Evolutionary conservation across 2,329 filamentous ascomycete species (phyloP).

Genomic region (Hypomyces perniciosus): DNA sequence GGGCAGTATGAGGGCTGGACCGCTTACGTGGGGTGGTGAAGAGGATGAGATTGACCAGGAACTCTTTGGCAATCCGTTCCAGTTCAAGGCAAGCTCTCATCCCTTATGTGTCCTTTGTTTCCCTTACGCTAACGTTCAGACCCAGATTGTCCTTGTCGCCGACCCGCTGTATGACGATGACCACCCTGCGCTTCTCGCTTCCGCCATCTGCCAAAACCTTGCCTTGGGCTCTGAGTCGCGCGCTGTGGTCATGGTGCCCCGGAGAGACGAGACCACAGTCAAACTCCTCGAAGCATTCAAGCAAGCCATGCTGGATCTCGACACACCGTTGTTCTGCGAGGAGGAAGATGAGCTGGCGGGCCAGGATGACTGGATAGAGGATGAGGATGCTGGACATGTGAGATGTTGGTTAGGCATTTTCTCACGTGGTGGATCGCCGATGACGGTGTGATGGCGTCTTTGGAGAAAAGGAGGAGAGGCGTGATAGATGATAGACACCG

Average conservation of each 20-base stretch:
- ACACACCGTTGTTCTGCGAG: conserved; percentile 41
- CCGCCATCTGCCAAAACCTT: conserved; percentile 65
- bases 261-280: conserved; percentile 62
- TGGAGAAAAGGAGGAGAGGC: background rate
- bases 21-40: conserved; percentile 67
- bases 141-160: conserved; percentile 69
- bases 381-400: conserved; percentile 43
- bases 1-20: conserved; percentile 54
- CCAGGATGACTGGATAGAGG: conserved; percentile 66
- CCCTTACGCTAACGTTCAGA: background rate
- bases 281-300: conserved; percentile 59
- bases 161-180: conserved; percentile 83
- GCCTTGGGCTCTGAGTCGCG: conserved; percentile 50
- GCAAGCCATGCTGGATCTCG: conserved; percentile 50
- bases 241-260: conserved; percentile 73
- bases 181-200: conserved; percentile 69
- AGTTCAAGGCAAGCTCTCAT: conserved; percentile 42
- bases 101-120: no score
- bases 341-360: conserved; percentile 59
- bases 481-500: conserved; percentile 1
- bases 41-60: conserved; percentile 38
- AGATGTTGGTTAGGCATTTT: conserved; percentile 67
- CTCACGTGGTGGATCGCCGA: conserved; percentile 24
- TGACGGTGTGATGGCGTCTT: conserved; percentile 4
- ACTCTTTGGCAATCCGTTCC: conserved; percentile 38